These are phyloP conservation scores for Forsythia viridissima DNA, from an alignment of 257 asterid species.

Conservation along the genomic window DNA sequence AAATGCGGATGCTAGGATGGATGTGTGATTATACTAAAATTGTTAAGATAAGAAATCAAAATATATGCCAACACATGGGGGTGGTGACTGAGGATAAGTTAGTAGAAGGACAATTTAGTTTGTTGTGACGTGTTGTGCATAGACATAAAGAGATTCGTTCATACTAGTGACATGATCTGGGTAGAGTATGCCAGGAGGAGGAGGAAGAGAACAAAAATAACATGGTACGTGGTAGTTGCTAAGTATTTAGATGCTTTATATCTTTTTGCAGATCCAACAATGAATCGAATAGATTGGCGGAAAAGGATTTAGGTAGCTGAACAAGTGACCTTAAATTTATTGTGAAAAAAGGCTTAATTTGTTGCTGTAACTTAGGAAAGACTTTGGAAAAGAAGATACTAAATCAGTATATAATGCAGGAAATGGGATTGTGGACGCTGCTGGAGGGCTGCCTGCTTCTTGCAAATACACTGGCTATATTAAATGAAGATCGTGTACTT, in stretches of 20 bases:
- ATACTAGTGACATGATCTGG: neutral
- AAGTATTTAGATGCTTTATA: neutral
- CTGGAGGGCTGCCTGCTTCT: constrained; percentile 89
- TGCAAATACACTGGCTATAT: constrained; percentile 87
- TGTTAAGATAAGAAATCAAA: neutral
- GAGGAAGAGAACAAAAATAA: neutral
- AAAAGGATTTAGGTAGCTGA: neutral
- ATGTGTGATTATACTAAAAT: neutral
- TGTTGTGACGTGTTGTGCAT: neutral
- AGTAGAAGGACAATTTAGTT: neutral
- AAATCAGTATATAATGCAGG: constrained; percentile 37
- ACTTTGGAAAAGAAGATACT: neutral
- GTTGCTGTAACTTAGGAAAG: neutral
- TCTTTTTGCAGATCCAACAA: neutral
- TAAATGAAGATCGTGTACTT: constrained; percentile 90
- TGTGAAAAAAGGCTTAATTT: neutral
- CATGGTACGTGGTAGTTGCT: neutral
- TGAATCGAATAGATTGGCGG: neutral
- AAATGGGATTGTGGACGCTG: constrained; percentile 93
- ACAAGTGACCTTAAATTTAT: neutral
- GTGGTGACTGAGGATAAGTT: neutral
- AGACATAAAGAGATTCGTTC: neutral
- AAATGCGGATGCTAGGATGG: neutral
- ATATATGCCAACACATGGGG: neutral
- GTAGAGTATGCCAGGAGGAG: neutral